phyloP scores from a whole-genome alignment of 306 rosid genomes.

The Prunus salicina region DNA sequence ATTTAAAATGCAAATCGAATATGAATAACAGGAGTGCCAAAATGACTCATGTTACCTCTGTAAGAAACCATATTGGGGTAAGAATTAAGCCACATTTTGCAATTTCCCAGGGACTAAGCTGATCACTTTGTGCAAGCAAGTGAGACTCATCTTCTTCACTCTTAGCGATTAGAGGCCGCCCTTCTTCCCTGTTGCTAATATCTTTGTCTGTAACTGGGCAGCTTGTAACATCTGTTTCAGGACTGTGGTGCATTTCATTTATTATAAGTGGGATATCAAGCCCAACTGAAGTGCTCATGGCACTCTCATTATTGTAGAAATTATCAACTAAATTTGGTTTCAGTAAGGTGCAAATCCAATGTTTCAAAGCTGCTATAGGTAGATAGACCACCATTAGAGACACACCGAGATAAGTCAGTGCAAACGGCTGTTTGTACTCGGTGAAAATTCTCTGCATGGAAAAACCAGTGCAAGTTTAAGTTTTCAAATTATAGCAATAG shows the following conservation, averaged over 20 bases:
- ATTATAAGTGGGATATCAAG: constrained; percentile 31
- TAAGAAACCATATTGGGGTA: constrained; percentile 65
- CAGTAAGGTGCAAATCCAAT: constrained; percentile 39
- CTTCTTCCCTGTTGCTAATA: constrained; percentile 56
- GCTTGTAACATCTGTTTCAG: constrained; percentile 17
- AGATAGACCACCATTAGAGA: constrained; percentile 61
- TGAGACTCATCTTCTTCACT: constrained; percentile 34
- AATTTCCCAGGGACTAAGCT: constrained; percentile 47
- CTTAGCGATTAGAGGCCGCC: constrained; percentile 20
- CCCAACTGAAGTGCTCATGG: constrained; percentile 21
- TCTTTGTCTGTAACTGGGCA: constrained; percentile 41
- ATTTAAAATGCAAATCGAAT: background rate
- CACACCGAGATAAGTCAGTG: constrained; percentile 62
- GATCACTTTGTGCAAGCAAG: constrained; percentile 30
- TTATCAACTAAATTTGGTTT: constrained; percentile 18
- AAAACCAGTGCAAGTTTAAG: constrained; percentile 8
- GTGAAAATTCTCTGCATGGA: constrained; percentile 65
- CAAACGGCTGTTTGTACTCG: constrained; percentile 70
- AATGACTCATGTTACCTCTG: constrained; percentile 52
- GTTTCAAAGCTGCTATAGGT: constrained; percentile 51
- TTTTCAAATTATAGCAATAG: background rate
- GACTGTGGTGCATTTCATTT: constrained; percentile 23
- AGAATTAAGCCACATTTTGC: constrained; percentile 56
- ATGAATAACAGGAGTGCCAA: background rate
- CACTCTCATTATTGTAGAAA: constrained; percentile 10